Evolutionary conservation across 2,329 filamentous ascomycete species (phyloP), one percentile per base, ranked within the genome.

Genomic region (Aspergillus quadricinctus): DNA sequence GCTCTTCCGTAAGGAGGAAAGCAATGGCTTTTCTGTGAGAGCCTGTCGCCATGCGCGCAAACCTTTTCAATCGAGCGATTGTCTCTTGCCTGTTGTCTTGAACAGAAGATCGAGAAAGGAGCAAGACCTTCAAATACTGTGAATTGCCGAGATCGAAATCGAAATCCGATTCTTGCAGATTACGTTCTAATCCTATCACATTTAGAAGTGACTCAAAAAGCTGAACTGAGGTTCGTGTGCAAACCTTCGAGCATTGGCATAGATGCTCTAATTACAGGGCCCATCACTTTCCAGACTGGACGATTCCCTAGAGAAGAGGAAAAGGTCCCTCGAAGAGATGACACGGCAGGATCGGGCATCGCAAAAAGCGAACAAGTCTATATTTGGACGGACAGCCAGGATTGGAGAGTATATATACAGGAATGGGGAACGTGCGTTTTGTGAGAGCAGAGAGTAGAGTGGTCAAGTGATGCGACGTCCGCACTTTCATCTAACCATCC

Each of bases 301-400:
- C 74, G 73, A 29, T 65, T 63, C 11, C 72, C 72, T 11, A 80
- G 71, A 17, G 67, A 69, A n/a, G 69, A 66, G 61, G 73, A 76
- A 64, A 79, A 79, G n/a, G 56, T 55, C 1, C 62, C 61, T 14
- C 48, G 50, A 28, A 54, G 23, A 25, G 37, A n/a, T 28, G 28
- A 49, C 17, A 19, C 48, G 17, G 41, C 21, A 49, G 10, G 21
- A 43, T 40, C 17, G 14, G 29, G 8, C 43, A 48, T 43, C 10
- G 23, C 27, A 11, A 27, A 8, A n/a, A 17, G 37, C 19, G 17
- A 51, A 37, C 14, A 17, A 37, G 14, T 37, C 31, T 37, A 37
- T 37, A 37, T 37, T n/a, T 45, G 11, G 3, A 25, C 21, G 23
- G 23, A 28, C 25, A 46, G 31, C 14, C 31, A 7, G 14, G 50